These are phyloP conservation scores for Aspergillus leporis DNA, from an alignment of 495 filamentous ascomycete genomes.

Conservation along the genomic window DNA sequence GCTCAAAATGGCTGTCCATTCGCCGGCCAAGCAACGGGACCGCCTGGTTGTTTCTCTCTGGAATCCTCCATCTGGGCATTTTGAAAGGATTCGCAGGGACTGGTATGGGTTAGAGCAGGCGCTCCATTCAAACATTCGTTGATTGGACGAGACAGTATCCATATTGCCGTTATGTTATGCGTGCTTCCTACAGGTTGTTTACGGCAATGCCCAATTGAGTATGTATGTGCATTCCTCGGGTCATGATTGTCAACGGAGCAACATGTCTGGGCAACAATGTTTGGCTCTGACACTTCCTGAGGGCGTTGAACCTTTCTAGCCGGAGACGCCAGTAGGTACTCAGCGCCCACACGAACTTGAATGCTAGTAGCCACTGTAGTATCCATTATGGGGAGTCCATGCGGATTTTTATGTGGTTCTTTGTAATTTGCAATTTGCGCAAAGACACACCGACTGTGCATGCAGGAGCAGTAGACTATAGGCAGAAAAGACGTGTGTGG, in stretches of 20 bases:
- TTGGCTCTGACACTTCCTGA: not conserved
- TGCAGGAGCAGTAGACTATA: not conserved
- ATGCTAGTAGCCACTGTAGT: too few species aligned
- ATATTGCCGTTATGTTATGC: too few species aligned
- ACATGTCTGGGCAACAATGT: not conserved
- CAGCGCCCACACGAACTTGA: too few species aligned
- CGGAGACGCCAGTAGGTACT: not conserved
- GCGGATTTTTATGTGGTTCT: too few species aligned
- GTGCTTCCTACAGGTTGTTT: too few species aligned
- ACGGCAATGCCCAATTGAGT: not conserved
- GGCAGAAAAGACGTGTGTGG: not conserved
- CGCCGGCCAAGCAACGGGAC: not conserved
- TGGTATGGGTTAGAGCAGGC: not conserved
- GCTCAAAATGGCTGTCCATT: not conserved
- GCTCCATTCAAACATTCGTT: not conserved
- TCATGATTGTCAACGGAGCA: not conserved
- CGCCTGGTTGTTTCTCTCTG: not conserved
- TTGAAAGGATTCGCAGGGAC: not conserved
- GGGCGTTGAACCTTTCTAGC: not conserved
- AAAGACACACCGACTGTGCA: too few species aligned
- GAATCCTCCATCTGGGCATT: not conserved
- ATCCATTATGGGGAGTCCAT: too few species aligned
- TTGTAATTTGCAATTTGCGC: too few species aligned
- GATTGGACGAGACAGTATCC: not conserved
- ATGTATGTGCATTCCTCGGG: not conserved